These are phyloP conservation scores for Linderina pennispora DNA, from an alignment of 192 early-diverging fungal genomes.

Conservation along the genomic window DNA sequence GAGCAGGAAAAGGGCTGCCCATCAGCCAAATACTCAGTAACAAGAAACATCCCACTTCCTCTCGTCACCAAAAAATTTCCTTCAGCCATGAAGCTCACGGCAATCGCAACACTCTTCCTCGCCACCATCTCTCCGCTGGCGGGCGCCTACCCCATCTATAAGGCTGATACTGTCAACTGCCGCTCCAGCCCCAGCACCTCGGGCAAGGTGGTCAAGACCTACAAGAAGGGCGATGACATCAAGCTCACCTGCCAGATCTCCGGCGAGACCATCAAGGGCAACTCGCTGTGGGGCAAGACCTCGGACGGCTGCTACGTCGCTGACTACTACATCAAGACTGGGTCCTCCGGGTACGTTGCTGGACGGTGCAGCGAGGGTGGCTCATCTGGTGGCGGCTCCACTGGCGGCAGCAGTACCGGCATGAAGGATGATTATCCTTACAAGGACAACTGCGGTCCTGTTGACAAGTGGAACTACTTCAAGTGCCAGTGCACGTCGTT, in stretches of 20 bases:
- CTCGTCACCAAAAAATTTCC: too few relatives aligned
- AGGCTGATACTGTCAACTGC: constrained; percentile 17
- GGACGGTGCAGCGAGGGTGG: too few relatives aligned
- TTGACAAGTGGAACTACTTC: constrained; percentile 29
- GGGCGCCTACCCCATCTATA: constrained; percentile 17
- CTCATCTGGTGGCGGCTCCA: too few relatives aligned
- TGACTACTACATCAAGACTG: constrained; percentile 10
- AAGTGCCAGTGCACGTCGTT: constrained; percentile 42
- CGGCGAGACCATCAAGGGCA: constrained; percentile 11
- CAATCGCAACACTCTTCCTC: constrained; percentile 3
- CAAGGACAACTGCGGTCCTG: constrained; percentile 5
- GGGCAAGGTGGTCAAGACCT: constrained; percentile 10
- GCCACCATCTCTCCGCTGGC: constrained; percentile 4
- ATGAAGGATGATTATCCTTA: constrained; percentile 9
- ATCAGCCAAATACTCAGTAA: too few relatives aligned
- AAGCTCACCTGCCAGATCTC: too few relatives aligned
- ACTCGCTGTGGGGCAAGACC: constrained; percentile 25
- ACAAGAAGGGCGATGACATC: constrained; percentile 15
- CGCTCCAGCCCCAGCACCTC: constrained; percentile 15
- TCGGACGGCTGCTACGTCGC: constrained; percentile 13
- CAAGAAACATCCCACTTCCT: too few relatives aligned
- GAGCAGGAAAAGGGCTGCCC: too few relatives aligned
- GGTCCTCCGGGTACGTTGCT: background rate
- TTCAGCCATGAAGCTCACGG: constrained; percentile 11
- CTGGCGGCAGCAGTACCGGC: too few relatives aligned